These are phyloP conservation scores for Exidia glandulosa DNA, from an alignment of 768 basidiomycete species.

Conservation along the genomic window DNA sequence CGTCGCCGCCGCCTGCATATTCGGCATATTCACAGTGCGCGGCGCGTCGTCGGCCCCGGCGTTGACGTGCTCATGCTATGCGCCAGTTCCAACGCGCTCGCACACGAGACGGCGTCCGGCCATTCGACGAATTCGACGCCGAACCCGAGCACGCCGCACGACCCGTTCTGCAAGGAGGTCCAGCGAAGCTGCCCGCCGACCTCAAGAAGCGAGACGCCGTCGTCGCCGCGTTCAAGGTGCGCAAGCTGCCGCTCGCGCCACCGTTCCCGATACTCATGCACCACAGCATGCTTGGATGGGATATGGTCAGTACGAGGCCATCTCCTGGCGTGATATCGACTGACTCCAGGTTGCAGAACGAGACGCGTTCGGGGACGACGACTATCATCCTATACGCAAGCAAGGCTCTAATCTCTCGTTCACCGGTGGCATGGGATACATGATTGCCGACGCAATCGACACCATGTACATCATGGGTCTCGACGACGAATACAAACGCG, in stretches of 20 bases:
- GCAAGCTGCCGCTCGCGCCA: conserved; percentile 6
- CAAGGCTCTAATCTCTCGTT: conserved; percentile 67
- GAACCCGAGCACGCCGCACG: not conserved
- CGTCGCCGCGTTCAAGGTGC: conserved; percentile 68
- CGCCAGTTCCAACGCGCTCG: not conserved
- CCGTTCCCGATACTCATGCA: conserved; percentile 7
- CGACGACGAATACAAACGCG: conserved; percentile 63
- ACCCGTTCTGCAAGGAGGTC: not conserved
- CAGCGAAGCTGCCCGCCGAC: conserved; percentile 38
- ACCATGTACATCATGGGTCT: conserved; percentile 81
- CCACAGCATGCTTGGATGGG: conserved; percentile 72
- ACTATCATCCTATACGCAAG: conserved; percentile 77
- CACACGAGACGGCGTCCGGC: not conserved
- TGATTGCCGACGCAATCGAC: conserved; percentile 80
- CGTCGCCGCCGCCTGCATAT: not conserved
- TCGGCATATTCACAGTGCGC: not conserved
- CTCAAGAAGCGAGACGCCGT: conserved; percentile 54
- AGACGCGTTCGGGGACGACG: conserved; percentile 86
- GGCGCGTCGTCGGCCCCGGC: not conserved
- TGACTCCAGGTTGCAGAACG: conserved; percentile 41
- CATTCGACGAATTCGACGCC: not conserved
- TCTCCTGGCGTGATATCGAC: conserved; percentile 8
- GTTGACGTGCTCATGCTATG: not conserved
- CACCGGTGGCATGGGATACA: conserved; percentile 72
- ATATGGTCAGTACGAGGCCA: conserved; percentile 46